Conservation (phyloP, 2,329 filamentous ascomycete genomes). For the Periconia macrospinosa region DNA sequence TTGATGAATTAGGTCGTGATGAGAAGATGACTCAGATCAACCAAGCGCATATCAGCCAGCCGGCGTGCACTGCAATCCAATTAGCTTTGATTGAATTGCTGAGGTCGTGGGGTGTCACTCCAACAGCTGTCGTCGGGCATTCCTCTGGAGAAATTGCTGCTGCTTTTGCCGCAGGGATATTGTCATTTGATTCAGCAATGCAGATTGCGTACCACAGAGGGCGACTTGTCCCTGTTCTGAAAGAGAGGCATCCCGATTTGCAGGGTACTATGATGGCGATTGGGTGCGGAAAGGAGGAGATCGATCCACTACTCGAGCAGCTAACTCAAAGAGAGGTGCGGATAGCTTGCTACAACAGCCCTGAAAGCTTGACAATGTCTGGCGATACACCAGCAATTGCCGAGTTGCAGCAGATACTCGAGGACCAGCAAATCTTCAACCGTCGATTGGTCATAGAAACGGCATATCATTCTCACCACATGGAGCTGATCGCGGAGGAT, state of each 20-base stretch:
- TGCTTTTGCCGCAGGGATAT: slow-evolving; percentile 27
- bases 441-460: slow-evolving; percentile 38
- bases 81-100: slow-evolving; percentile 30
- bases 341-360: slow-evolving; percentile 43
- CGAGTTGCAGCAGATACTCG: slow-evolving; percentile 35
- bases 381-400: slow-evolving; percentile 47
- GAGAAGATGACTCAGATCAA: slow-evolving; percentile 20
- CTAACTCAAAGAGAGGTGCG: slow-evolving; percentile 8
- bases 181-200: slow-evolving; percentile 23
- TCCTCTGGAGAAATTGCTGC: slow-evolving; percentile 36
- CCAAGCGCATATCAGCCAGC: slow-evolving; percentile 26
- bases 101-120: slow-evolving; percentile 24
- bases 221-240: slow-evolving; percentile 21
- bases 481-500: slow-evolving; percentile 22
- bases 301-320: slow-evolving; percentile 16
- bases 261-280: slow-evolving; percentile 26
- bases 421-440: slow-evolving; percentile 9
- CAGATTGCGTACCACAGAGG: slow-evolving; percentile 30
- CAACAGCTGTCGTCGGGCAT: slow-evolving; percentile 30
- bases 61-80: slow-evolving; percentile 33
- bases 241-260: slow-evolving; percentile 17
- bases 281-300: slow-evolving; percentile 16
- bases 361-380: slow-evolving; percentile 49
- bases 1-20: slow-evolving; percentile 22
- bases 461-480: slow-evolving; percentile 48